phyloP scores from a whole-genome alignment of 805 yeast species.

The Cyberlindnera meyerae region DNA sequence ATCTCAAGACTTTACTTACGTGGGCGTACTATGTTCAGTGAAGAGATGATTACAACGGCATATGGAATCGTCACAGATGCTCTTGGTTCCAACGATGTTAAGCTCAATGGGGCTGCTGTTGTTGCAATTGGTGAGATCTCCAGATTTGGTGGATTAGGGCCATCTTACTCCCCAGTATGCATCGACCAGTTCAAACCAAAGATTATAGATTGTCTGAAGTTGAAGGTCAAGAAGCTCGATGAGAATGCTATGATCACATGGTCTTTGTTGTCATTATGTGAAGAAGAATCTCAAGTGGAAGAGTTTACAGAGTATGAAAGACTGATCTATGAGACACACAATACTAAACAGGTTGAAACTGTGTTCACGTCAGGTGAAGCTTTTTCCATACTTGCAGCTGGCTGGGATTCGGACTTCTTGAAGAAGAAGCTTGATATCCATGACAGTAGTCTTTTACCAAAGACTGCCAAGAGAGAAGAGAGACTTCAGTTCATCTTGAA shows the following conservation, averaged over 20 bases:
- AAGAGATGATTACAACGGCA: not conserved
- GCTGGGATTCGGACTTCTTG: slow-evolving; percentile 66
- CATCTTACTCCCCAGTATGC: slow-evolving; percentile 16
- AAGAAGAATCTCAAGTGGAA: slow-evolving; percentile 22
- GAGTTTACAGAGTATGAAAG: slow-evolving; percentile 28
- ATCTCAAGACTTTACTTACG: slow-evolving; percentile 38
- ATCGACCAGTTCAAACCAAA: slow-evolving; percentile 15
- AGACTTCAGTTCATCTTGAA: slow-evolving; percentile 35
- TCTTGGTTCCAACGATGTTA: slow-evolving; percentile 9
- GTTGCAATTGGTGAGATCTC: slow-evolving; percentile 32
- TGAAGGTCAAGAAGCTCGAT: slow-evolving; percentile 47
- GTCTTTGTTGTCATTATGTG: slow-evolving; percentile 46
- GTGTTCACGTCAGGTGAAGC: slow-evolving; percentile 84
- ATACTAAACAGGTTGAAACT: slow-evolving; percentile 68
- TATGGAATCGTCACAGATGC: slow-evolving; percentile 4
- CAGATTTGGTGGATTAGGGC: slow-evolving; percentile 34
- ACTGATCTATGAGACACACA: slow-evolving; percentile 52
- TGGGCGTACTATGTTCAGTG: slow-evolving; percentile 6
- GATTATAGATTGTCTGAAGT: slow-evolving; percentile 29
- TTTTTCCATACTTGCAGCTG: slow-evolving; percentile 60
- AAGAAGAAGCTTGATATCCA: slow-evolving; percentile 50
- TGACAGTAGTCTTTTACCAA: slow-evolving; percentile 21
- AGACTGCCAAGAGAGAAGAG: slow-evolving; percentile 8
- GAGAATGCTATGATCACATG: slow-evolving; percentile 56
- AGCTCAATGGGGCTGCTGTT: slow-evolving; percentile 17